Conservation (phyloP, 2,329 filamentous ascomycete genomes). For the Colletotrichum caudatum region DNA sequence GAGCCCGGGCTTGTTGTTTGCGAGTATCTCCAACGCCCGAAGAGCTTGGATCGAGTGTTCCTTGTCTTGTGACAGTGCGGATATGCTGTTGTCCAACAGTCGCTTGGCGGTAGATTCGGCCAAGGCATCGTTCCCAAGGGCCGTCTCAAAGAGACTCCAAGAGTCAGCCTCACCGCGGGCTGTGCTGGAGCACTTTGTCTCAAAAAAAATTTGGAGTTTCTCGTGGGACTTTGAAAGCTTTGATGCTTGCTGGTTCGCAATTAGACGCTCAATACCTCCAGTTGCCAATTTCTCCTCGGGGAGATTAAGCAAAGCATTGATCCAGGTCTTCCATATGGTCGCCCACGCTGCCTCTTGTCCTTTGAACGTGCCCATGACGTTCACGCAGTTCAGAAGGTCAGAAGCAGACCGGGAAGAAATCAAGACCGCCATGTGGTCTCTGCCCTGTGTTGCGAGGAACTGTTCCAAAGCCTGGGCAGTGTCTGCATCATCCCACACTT, state of each 20-base stretch:
- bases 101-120: slow-evolving; percentile 50
- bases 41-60: slow-evolving; percentile 51
- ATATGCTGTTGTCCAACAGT: slow-evolving; percentile 52
- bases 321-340: slow-evolving; percentile 59
- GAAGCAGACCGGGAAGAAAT: slow-evolving; percentile 76
- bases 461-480: slow-evolving; percentile 53
- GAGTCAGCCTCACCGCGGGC: slow-evolving; percentile 42
- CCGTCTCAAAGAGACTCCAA: slow-evolving; percentile 63
- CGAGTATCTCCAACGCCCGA: slow-evolving; percentile 61
- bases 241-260: slow-evolving; percentile 59
- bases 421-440: slow-evolving; percentile 67
- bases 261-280: slow-evolving; percentile 57
- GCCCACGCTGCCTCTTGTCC: slow-evolving; percentile 54
- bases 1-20: slow-evolving; percentile 58
- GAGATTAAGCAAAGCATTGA: slow-evolving; percentile 55
- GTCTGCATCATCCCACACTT: slow-evolving; percentile 54
- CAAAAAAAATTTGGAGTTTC: slow-evolving; percentile 62
- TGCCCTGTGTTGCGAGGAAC: slow-evolving; percentile 63
- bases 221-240: slow-evolving; percentile 54
- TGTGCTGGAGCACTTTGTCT: slow-evolving; percentile 25
- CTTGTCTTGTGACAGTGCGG: slow-evolving; percentile 49
- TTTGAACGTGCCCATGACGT: slow-evolving; percentile 62
- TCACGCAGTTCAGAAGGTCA: slow-evolving; percentile 74
- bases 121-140: slow-evolving; percentile 58
- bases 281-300: slow-evolving; percentile 48